These are phyloP conservation scores for Tulasnella sp. DNA, from an alignment of 768 basidiomycete species.

Conservation along the genomic window DNA sequence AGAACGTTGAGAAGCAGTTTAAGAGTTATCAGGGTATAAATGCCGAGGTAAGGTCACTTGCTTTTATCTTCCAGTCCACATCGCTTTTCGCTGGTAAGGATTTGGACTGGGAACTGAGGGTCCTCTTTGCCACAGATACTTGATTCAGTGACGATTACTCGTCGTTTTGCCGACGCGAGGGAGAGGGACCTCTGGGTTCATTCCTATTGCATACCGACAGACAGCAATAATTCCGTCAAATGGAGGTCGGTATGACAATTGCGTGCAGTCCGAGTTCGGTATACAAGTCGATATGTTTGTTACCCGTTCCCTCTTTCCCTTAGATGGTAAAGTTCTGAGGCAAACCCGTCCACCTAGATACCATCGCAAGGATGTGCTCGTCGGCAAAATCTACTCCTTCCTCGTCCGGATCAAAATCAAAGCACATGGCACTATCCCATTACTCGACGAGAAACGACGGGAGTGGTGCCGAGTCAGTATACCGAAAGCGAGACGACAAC, in stretches of 20 bases:
- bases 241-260: slow-evolving; percentile 99
- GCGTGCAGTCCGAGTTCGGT: slow-evolving; percentile 97
- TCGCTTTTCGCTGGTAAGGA: background rate
- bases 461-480: slow-evolving; percentile 94
- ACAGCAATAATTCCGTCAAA: slow-evolving; percentile 96
- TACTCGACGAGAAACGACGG: slow-evolving; percentile 95
- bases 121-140: slow-evolving; percentile 64
- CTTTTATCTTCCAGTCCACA: background rate
- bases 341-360: slow-evolving; percentile 51
- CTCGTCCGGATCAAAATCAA: slow-evolving; percentile 98
- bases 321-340: background rate
- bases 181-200: slow-evolving; percentile 98
- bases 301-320: background rate
- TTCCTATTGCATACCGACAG: slow-evolving; percentile 97
- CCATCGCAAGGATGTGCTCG: slow-evolving; percentile 97
- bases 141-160: slow-evolving; percentile 79
- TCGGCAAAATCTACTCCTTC: slow-evolving; percentile 94
- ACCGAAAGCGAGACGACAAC: slow-evolving; percentile 48
- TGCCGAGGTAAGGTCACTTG: slow-evolving; percentile 80
- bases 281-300: slow-evolving; percentile 92
- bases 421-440: slow-evolving; percentile 98
- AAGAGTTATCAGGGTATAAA: slow-evolving; percentile 98
- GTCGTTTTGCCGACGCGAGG: slow-evolving; percentile 86
- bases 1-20: slow-evolving; percentile 99
- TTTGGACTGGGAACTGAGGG: background rate